Percentiles rank a stretch among this genome's conserved stretches.
These are phyloP conservation scores for Xylariaceae sp. DNA, from an alignment of 2,329 filamentous ascomycete genomes.

Conservation along the genomic window DNA sequence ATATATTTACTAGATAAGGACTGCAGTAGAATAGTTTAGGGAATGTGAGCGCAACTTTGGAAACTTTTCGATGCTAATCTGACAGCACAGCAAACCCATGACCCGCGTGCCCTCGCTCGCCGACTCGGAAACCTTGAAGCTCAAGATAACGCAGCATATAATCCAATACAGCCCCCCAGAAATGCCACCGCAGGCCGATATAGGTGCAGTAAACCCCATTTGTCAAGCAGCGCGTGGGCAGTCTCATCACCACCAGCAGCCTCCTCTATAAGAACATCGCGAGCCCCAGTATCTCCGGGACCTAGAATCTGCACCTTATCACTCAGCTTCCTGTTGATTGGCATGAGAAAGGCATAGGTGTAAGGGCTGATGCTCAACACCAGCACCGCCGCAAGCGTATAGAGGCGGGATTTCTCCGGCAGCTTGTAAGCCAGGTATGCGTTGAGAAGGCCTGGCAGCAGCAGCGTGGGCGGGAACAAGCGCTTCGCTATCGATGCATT, in stretches of 20 bases:
- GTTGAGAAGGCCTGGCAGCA: slow-evolving; percentile 45
- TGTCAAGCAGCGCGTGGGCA: slow-evolving; percentile 13
- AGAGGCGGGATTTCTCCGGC: slow-evolving; percentile 36
- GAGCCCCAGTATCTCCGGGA: too few species aligned
- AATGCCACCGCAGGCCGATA: slow-evolving; percentile 59
- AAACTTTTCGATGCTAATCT: too few species aligned
- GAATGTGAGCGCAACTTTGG: too few species aligned
- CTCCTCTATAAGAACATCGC: neutral
- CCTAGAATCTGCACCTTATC: neutral
- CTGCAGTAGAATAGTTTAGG: too few species aligned
- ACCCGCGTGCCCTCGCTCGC: too few species aligned
- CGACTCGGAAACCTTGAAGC: too few species aligned
- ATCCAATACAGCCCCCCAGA: slow-evolving; percentile 39
- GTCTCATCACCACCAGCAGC: slow-evolving; percentile 7
- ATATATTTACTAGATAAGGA: too few species aligned
- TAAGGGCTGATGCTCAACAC: slow-evolving; percentile 54
- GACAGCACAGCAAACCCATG: too few species aligned
- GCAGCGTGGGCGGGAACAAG: slow-evolving; percentile 42
- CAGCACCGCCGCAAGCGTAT: slow-evolving; percentile 48
- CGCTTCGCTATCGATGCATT: slow-evolving; percentile 44
- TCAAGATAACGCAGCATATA: slow-evolving; percentile 57
- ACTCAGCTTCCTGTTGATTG: slow-evolving; percentile 47
- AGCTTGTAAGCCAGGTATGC: slow-evolving; percentile 47
- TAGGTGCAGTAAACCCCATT: slow-evolving; percentile 66
- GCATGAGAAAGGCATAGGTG: slow-evolving; percentile 48